Percentiles rank a stretch among this genome's conserved stretches.
These are phyloP conservation scores for Aspergillus felis DNA, from an alignment of 2,329 filamentous ascomycete species.

Conservation along the genomic window DNA sequence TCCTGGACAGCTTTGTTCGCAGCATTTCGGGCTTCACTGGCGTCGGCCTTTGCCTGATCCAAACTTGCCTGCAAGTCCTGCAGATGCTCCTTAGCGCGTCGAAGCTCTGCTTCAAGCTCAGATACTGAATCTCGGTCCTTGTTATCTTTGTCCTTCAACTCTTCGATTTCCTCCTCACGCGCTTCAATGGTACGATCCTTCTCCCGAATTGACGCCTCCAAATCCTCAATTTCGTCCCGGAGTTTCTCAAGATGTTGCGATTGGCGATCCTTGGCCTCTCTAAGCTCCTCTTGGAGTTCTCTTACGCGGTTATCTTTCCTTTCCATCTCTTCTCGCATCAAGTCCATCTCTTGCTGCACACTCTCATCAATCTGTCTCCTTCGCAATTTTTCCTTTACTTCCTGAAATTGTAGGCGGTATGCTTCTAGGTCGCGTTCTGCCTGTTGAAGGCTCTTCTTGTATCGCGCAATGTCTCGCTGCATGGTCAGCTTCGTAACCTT, in stretches of 20 bases:
- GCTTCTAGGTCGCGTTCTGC: slow-evolving; percentile 84
- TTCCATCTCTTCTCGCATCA: slow-evolving; percentile 48
- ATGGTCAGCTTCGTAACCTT: slow-evolving; percentile 91
- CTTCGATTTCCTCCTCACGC: slow-evolving; percentile 70
- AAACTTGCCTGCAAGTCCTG: slow-evolving; percentile 43
- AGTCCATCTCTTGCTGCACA: slow-evolving; percentile 58
- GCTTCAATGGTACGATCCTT: slow-evolving; percentile 71
- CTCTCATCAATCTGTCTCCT: slow-evolving; percentile 69
- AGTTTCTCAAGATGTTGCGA: slow-evolving; percentile 61
- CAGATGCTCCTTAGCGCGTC: slow-evolving; percentile 42
- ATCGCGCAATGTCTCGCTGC: slow-evolving; percentile 78
- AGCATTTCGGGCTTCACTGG: slow-evolving; percentile 43
- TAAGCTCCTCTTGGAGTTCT: slow-evolving; percentile 50
- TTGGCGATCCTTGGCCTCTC: slow-evolving; percentile 53
- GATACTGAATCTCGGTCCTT: slow-evolving; percentile 41
- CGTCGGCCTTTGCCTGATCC: slow-evolving; percentile 34
- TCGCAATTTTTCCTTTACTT: slow-evolving; percentile 78
- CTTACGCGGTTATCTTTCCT: slow-evolving; percentile 43
- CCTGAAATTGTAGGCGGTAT: slow-evolving; percentile 75
- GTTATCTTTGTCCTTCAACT: slow-evolving; percentile 51
- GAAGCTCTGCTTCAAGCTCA: slow-evolving; percentile 49
- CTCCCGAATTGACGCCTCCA: slow-evolving; percentile 70
- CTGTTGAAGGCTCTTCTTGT: slow-evolving; percentile 75
- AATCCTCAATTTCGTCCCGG: slow-evolving; percentile 68
- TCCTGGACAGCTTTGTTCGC: slow-evolving; percentile 49